phyloP scores from a whole-genome alignment of 768 basidiomycete genomes.

The Boletus bicolor region DNA sequence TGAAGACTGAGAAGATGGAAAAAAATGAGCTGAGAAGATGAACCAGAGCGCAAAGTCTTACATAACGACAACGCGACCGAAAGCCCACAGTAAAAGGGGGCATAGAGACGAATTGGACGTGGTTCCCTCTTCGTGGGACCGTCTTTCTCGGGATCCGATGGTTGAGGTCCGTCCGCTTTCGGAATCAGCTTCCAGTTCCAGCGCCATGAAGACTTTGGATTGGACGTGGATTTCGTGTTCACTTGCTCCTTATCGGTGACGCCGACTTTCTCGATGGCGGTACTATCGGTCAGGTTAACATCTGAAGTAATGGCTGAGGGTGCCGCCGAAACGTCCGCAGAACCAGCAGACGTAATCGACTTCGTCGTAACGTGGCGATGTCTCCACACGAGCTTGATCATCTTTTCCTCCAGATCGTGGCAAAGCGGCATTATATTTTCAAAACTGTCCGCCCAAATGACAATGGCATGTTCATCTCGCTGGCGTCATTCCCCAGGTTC shows the following conservation, averaged over 20 bases:
- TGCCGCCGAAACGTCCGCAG: slow-evolving; percentile 36
- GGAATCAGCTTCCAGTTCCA: slow-evolving; percentile 46
- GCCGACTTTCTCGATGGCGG: slow-evolving; percentile 15
- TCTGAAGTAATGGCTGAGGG: slow-evolving; percentile 51
- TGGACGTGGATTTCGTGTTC: neutral
- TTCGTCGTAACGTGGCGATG: slow-evolving; percentile 32
- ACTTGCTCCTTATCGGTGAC: slow-evolving; percentile 19
- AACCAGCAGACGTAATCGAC: slow-evolving; percentile 18
- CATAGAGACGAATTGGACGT: slow-evolving; percentile 61
- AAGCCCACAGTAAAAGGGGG: slow-evolving; percentile 69
- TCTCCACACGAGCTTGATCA: slow-evolving; percentile 80
- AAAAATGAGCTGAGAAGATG: slow-evolving; percentile 5
- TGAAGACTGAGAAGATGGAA: slow-evolving; percentile 52
- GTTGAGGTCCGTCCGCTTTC: slow-evolving; percentile 20
- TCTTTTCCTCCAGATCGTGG: slow-evolving; percentile 67
- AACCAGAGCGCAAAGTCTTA: slow-evolving; percentile 33
- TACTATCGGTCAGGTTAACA: slow-evolving; percentile 50
- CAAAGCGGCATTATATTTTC: slow-evolving; percentile 73
- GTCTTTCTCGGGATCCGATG: slow-evolving; percentile 50
- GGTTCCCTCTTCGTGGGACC: slow-evolving; percentile 20
- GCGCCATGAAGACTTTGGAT: slow-evolving; percentile 18
- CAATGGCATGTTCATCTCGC: slow-evolving; percentile 78
- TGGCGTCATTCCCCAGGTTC: slow-evolving; percentile 23
- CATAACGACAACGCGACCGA: slow-evolving; percentile 62
- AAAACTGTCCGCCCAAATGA: slow-evolving; percentile 82